phyloP scores from a whole-genome alignment of 805 yeast genomes.

The Lachancea quebecensis region DNA sequence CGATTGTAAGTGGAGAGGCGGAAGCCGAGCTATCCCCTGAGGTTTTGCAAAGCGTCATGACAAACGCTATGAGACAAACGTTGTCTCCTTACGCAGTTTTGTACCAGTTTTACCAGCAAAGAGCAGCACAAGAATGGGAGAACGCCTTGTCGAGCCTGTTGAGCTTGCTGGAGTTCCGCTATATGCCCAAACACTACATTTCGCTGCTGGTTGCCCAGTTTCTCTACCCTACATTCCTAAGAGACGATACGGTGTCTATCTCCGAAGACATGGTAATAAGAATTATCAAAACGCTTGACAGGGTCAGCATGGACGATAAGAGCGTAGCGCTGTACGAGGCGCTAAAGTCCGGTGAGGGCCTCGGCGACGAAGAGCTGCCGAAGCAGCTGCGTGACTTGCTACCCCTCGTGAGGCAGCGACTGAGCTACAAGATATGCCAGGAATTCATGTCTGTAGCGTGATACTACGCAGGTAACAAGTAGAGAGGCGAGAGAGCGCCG shows the following conservation, averaged over 20 bases:
- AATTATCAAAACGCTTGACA: conserved; percentile 21
- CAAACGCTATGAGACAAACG: conserved; percentile 59
- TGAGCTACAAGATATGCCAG: conserved; percentile 27
- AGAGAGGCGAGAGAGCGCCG: background rate
- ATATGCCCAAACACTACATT: conserved; percentile 26
- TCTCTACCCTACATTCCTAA: conserved; percentile 23
- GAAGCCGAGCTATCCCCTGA: conserved; percentile 23
- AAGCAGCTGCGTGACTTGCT: conserved; percentile 13
- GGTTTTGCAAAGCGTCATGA: conserved; percentile 31
- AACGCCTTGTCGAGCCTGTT: conserved; percentile 19
- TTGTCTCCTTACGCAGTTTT: conserved; percentile 67
- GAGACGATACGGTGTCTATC: conserved; percentile 12
- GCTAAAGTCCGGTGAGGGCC: conserved; percentile 1
- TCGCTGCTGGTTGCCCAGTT: conserved; percentile 23
- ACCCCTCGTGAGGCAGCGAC: conserved; percentile 16
- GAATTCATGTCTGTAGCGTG: conserved; percentile 21
- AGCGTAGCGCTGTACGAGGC: conserved; percentile 8
- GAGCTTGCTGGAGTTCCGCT: conserved; percentile 22
- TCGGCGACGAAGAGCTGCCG: conserved; percentile 12
- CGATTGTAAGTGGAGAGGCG: conserved; percentile 37
- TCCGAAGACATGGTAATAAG: conserved; percentile 19
- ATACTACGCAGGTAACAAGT: background rate
- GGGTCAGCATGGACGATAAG: conserved; percentile 2
- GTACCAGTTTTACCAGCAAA: conserved; percentile 39
- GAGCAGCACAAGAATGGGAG: conserved; percentile 21